phyloP scores from a whole-genome alignment of 225 moss, liverwort and hornwort genomes.

The Bryum argenteum region DNA sequence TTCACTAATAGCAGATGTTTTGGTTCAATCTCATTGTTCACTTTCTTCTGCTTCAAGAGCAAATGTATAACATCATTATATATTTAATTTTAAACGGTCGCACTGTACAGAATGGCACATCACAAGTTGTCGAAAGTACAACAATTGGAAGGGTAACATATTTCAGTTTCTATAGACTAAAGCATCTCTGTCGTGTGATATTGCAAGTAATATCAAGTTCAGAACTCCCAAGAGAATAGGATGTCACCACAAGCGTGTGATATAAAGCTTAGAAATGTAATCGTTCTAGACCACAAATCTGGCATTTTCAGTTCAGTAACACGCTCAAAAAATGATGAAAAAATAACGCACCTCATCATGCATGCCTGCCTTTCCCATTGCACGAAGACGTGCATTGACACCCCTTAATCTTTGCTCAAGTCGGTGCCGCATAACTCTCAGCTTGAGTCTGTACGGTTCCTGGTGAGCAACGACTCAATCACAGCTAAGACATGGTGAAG shows the following conservation, averaged over 20 bases:
- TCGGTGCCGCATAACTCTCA: conserved; percentile 87
- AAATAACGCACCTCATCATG: conserved; percentile 72
- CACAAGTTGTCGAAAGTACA: conserved; percentile 7
- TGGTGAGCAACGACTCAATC: conserved; percentile 32
- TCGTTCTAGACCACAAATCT: no score
- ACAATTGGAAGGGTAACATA: not conserved
- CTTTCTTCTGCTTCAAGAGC: conserved; percentile 12
- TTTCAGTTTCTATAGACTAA: conserved; percentile 11
- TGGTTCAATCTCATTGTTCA: conserved; percentile 18
- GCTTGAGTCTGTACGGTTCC: conserved; percentile 94
- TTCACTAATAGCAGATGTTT: conserved; percentile 22
- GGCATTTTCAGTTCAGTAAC: conserved; percentile 14
- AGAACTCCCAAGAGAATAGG: not conserved
- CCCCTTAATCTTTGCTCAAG: conserved; percentile 89
- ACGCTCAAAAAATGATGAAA: conserved; percentile 10
- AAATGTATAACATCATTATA: not conserved
- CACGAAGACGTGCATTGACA: conserved; percentile 80
- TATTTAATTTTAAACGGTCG: conserved; percentile 21
- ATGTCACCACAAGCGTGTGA: no score
- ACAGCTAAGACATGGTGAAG: conserved; percentile 10
- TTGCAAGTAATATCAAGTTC: not conserved
- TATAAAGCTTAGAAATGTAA: no score
- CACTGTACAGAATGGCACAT: not conserved
- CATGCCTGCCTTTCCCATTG: conserved; percentile 64
- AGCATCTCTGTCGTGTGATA: not conserved